Percentiles rank a stretch among this genome's conserved stretches.
These are phyloP conservation scores for Geosmithia flava DNA, from an alignment of 2,329 filamentous ascomycete genomes.

Conservation along the genomic window DNA sequence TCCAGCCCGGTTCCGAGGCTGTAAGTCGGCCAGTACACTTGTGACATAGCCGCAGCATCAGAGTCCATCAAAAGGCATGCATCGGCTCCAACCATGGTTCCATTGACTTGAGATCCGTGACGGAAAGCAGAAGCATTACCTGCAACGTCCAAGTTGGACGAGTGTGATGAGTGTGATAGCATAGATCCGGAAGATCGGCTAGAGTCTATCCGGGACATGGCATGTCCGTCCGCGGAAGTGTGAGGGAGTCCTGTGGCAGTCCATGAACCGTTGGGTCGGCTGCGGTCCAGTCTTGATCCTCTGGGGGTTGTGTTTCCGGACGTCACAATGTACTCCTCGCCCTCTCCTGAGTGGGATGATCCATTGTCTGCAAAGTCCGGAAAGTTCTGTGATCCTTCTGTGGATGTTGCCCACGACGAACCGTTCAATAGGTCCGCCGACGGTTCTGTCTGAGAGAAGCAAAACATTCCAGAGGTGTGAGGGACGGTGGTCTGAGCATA, in stretches of 20 bases:
- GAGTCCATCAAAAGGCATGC: constrained; percentile 38
- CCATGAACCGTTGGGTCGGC: constrained; percentile 36
- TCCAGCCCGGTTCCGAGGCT: constrained; percentile 30
- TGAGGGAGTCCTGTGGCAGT: constrained; percentile 21
- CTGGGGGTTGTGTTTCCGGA: constrained; percentile 42
- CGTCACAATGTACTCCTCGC: constrained; percentile 41
- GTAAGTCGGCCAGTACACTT: constrained; percentile 38
- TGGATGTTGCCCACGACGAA: constrained; percentile 42
- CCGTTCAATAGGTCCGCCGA: constrained; percentile 39
- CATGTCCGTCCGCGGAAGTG: constrained; percentile 18
- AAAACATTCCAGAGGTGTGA: constrained; percentile 38
- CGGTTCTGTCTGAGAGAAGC: constrained; percentile 48
- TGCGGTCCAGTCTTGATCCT: constrained; percentile 31
- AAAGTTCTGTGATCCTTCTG: constrained; percentile 50
- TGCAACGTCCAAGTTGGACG: constrained; percentile 39
- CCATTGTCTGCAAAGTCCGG: constrained; percentile 37
- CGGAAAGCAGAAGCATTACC: constrained; percentile 33
- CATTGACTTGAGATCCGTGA: constrained; percentile 23
- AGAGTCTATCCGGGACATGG: constrained; percentile 25
- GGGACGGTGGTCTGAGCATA: constrained; percentile 38
- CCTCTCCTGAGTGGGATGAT: constrained; percentile 36
- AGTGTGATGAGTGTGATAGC: constrained; percentile 35
- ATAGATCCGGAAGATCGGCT: constrained; percentile 28
- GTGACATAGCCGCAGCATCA: constrained; percentile 31
- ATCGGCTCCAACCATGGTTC: constrained; percentile 33